Conservation (phyloP, 2,329 filamentous ascomycete species). For the Aspergillus flavus region DNA sequence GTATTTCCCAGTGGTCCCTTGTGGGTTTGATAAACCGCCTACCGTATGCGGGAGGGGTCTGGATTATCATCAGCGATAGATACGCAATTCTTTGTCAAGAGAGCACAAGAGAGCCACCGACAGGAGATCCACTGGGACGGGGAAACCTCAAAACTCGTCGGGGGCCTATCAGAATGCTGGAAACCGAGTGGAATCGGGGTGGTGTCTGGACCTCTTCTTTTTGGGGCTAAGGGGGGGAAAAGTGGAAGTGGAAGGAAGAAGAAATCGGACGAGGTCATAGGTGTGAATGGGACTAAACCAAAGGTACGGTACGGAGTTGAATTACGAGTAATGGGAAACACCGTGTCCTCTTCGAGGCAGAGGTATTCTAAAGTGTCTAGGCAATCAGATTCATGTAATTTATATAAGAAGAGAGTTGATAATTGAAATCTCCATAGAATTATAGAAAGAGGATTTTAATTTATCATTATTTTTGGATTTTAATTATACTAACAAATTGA, state of each 20-base stretch:
- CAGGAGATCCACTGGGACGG: conserved; percentile 21
- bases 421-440: not conserved
- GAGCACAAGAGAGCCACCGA: conserved; percentile 17
- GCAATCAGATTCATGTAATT: not conserved
- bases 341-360: conserved; percentile 31
- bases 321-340: conserved; percentile 26
- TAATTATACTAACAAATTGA: not conserved
- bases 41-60: not conserved
- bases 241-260: not conserved
- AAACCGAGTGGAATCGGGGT: not conserved
- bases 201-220: conserved; percentile 13
- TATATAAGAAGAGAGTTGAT: not conserved
- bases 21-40: not conserved
- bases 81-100: not conserved
- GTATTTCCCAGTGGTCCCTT: not conserved
- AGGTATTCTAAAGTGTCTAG: conserved; percentile 1
- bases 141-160: conserved; percentile 15
- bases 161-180: conserved; percentile 20
- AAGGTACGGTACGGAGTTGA: conserved; percentile 4
- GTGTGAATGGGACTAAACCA: not conserved
- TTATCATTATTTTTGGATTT: not conserved
- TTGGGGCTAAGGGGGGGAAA: not conserved
- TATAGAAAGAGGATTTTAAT: not conserved
- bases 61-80: not conserved
- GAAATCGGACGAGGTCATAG: not conserved